These are phyloP conservation scores for Pleurozium schreberi DNA, from an alignment of 225 moss, liverwort and hornwort species.

Conservation along the genomic window DNA sequence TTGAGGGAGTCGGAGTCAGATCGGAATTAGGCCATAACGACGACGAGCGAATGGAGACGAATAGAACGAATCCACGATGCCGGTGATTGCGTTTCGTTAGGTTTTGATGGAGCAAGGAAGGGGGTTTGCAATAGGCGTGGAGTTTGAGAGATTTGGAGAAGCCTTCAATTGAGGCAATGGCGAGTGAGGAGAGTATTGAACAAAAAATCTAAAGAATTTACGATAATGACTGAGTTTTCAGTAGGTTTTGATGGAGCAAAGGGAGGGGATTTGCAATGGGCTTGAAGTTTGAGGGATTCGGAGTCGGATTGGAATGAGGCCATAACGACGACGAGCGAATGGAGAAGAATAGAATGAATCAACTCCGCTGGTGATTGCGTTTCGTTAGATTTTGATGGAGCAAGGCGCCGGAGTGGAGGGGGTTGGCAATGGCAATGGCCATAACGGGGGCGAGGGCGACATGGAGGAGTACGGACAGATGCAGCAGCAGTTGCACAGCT, in stretches of 20 bases:
- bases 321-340: background rate
- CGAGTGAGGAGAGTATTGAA: too few species aligned
- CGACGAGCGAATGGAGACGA: background rate
- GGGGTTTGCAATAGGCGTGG: background rate
- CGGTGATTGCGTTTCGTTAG: background rate
- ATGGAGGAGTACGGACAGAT: slow-evolving; percentile 27
- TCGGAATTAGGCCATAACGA: background rate
- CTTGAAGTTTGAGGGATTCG: background rate
- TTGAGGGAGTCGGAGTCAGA: background rate
- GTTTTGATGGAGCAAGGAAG: slow-evolving; percentile 7
- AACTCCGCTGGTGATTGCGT: background rate
- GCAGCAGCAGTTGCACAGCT: slow-evolving; percentile 34
- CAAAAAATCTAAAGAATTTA: too few species aligned
- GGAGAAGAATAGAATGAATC: background rate
- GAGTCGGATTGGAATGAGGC: background rate
- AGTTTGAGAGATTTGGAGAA: too few species aligned
- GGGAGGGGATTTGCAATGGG: background rate
- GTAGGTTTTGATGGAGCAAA: too few species aligned
- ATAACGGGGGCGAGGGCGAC: background rate
- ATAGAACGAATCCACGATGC: background rate
- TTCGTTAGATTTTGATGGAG: background rate
- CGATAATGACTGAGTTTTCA: too few species aligned
- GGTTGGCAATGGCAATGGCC: background rate
- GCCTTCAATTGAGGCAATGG: too few species aligned
- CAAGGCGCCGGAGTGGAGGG: background rate